Base-by-base conservation (phyloP, 805 yeast genomes). In the Candida ascalaphidarum region DNA sequence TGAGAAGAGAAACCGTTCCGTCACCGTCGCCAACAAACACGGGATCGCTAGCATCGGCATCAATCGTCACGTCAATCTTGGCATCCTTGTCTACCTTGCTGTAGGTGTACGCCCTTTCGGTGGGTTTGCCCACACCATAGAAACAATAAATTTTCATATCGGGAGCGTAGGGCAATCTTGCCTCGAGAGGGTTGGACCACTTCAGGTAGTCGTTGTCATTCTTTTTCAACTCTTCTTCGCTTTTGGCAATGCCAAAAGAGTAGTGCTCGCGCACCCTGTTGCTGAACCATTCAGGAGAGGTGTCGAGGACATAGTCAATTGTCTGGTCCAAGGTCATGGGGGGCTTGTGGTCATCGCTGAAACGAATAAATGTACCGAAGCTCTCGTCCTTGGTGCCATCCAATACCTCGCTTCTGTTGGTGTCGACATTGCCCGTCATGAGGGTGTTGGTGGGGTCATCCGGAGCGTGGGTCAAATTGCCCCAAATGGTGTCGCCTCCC, bases 161-260 rank as follows among this genome's bases (percentile, higher is more conserved):
- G 3, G 97, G 97, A 0, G 98, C 98, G 46, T 81, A 65, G 1
- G 98, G 98, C 23, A 92, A 67, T 3, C 89, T 74, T 0, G 77
- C 96, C 50, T 92, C 97, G 26, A 92, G 61, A 3, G 98, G 98
- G 47, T 92, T 92, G n/a, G 77, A 55, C 98, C 98, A 92, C 50
- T 81, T 85, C 27, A 71, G 63, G 40, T 74, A 88, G 42, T 72
- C 70, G n/a, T 74, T 61, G 35, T 82, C 76, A 48, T 92, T 89
- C 2, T 42, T 58, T 22, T 49, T 46, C 25, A 92, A 61, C 52
- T 89, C 84, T 26, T 61, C 51, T 4, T 59, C 50, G 1, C 78
- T 68, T 24, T 51, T 59, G 4, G 96, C 81, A 24, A 77, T 48
- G 0, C 96, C 98, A 47, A 54, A 77, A 0, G 95, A 81, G 51